Percentiles rank a stretch among this genome's conserved stretches.
Conservation (phyloP, 495 filamentous ascomycete genomes). For the Rhizodiscina lignyota region DNA sequence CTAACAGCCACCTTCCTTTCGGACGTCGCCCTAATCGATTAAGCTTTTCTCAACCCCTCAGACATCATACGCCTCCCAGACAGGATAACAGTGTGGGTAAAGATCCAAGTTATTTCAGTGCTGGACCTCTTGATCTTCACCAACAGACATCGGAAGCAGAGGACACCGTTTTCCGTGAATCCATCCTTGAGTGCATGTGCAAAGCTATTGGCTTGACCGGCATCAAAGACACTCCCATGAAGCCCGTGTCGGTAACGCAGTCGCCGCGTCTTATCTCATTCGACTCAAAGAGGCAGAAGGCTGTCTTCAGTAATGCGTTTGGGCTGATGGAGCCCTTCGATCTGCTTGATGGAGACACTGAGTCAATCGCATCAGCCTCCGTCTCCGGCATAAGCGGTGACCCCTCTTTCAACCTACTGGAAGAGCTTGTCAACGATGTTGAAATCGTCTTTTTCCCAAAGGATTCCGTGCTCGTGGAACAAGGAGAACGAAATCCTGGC, state of each 20-base stretch:
- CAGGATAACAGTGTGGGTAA: no score
- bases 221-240: conserved; percentile 40
- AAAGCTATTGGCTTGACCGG: conserved; percentile 78
- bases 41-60: conserved; percentile 24
- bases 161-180: conserved; percentile 72
- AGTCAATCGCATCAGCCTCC: conserved; percentile 61
- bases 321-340: conserved; percentile 89
- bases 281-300: conserved; percentile 69
- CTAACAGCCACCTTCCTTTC: conserved; percentile 60
- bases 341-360: conserved; percentile 61
- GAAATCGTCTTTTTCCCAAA: conserved; percentile 97
- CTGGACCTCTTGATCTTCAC: conserved; percentile 20
- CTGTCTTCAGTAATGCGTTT: conserved; percentile 79
- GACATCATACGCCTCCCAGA: no score
- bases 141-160: conserved; percentile 66
- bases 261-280: conserved; percentile 77
- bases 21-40: conserved; percentile 23
- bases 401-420: conserved; percentile 35
- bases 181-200: conserved; percentile 87
- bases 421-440: conserved; percentile 77
- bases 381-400: conserved; percentile 38
- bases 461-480: conserved; percentile 88
- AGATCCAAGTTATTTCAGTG: not conserved
- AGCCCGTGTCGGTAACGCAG: conserved; percentile 56
- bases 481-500: conserved; percentile 88